These are phyloP conservation scores for Phaeosphaeriaceae sp. DNA, from an alignment of 2,329 filamentous ascomycete genomes.

Conservation along the genomic window DNA sequence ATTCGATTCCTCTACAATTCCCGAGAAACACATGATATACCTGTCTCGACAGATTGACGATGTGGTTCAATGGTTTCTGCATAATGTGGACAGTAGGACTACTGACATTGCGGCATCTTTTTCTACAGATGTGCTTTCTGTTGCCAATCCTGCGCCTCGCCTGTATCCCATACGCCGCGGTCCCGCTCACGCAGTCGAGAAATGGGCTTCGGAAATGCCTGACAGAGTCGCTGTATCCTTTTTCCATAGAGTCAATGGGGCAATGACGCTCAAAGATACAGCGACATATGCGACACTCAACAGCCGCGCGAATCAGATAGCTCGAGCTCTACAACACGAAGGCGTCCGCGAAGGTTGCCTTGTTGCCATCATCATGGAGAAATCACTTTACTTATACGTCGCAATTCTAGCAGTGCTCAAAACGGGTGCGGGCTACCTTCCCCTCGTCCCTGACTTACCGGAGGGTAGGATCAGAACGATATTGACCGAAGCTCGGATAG, in stretches of 20 bases:
- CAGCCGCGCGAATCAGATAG: constrained; percentile 68
- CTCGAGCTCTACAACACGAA: constrained; percentile 60
- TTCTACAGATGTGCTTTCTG: constrained; percentile 41
- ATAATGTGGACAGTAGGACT: constrained; percentile 44
- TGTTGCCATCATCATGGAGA: constrained; percentile 80
- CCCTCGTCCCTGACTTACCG: constrained; percentile 77
- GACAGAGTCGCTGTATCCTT: constrained; percentile 71
- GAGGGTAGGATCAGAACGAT: constrained; percentile 67
- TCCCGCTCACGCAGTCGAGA: constrained; percentile 61
- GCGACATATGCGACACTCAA: constrained; percentile 74
- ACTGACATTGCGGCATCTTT: constrained; percentile 34
- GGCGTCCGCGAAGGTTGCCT: constrained; percentile 63
- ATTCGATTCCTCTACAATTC: constrained; percentile 63
- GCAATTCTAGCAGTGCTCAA: constrained; percentile 79
- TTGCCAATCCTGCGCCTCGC: constrained; percentile 50
- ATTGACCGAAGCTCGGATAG: constrained; percentile 65
- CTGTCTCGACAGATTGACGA: constrained; percentile 69
- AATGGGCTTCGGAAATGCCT: constrained; percentile 58
- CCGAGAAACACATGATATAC: constrained; percentile 61
- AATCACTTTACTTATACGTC: constrained; percentile 75
- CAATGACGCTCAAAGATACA: constrained; percentile 44
- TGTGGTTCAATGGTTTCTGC: constrained; percentile 57
- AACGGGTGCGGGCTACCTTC: constrained; percentile 79
- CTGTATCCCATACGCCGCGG: constrained; percentile 28
- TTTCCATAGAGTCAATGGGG: constrained; percentile 54